Evolutionary conservation across 495 filamentous ascomycete species (phyloP), one percentile per base, ranked within the genome.

Genomic region (Aspergillus cavernicola): DNA sequence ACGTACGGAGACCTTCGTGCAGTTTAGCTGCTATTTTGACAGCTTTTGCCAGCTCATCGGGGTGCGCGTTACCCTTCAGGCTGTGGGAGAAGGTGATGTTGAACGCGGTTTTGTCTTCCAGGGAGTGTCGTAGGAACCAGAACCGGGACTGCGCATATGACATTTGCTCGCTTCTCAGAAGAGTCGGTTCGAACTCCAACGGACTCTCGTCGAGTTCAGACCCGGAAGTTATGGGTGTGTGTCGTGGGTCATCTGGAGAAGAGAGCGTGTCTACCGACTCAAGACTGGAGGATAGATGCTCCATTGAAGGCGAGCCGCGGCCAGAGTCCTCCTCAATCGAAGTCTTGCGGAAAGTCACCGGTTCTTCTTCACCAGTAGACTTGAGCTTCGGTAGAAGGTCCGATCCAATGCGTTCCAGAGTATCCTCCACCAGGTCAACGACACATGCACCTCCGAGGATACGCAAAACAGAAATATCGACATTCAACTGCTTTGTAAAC

Each of bases 401-500:
- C 24, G 24, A 28, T 28, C 24, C 24, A 28, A 28, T 28, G 24
- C 24, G 24, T 28, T 28, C 24, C 24, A 28, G 24, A 28, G 24
- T 28, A 9, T 28, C 24, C 24, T 28, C 24, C 24, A 28, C 31
- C 6, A 33, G 31, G 11, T 33, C 31, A 10, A 10, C 6, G 12
- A 33, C 12, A n/a, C 9, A 33, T 7, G 12, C 31, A 10, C 31
- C 31, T 11, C 44, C 50, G 46, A 11, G 31, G 3, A 33, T 33
- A 10, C 12, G 31, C 6, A 61, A 19, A 0, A 57, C 50, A 0
- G 58, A 46, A 0, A 61, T 26, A 28, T 61, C 59, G 12, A 58
- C 32, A 2, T 65, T 67, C 0, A 77, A 39, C 18, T 67, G 63
- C 60, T 74, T 74, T 41, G 65, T 65, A 24, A 73, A 65, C 77